Evolutionary conservation across 2,329 filamentous ascomycete species (phyloP).

Genomic region (Colletotrichum filicis): DNA sequence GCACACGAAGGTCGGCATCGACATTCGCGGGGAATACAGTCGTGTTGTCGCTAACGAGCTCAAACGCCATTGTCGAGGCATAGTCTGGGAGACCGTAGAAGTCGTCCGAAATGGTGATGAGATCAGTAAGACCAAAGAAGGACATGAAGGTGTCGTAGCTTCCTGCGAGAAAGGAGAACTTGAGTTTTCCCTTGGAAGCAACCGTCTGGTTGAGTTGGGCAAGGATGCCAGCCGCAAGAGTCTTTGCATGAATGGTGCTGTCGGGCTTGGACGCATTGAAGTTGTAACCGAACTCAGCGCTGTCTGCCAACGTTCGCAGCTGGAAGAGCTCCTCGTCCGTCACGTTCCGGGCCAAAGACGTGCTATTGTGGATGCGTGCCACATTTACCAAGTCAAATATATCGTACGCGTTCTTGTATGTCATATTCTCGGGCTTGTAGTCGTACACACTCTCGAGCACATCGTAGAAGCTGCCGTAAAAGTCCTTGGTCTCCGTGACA

Average conservation of each 20-base stretch:
- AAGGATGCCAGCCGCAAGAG: slow-evolving; percentile 44
- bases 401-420: slow-evolving; percentile 47
- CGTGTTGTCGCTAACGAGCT: slow-evolving; percentile 43
- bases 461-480: slow-evolving; percentile 45
- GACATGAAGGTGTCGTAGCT: slow-evolving; percentile 50
- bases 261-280: slow-evolving; percentile 43
- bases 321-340: slow-evolving; percentile 46
- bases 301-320: slow-evolving; percentile 46
- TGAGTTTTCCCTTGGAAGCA: slow-evolving; percentile 42
- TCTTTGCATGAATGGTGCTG: slow-evolving; percentile 45
- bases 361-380: slow-evolving; percentile 45
- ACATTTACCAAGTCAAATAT: slow-evolving; percentile 50
- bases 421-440: slow-evolving; percentile 44
- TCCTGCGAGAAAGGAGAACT: slow-evolving; percentile 47
- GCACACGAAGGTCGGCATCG: slow-evolving; percentile 43
- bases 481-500: slow-evolving; percentile 42
- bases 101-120: slow-evolving; percentile 41
- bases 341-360: slow-evolving; percentile 44
- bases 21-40: slow-evolving; percentile 41
- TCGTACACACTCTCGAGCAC: slow-evolving; percentile 45
- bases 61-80: slow-evolving; percentile 49
- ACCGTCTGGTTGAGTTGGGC: slow-evolving; percentile 46
- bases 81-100: slow-evolving; percentile 48
- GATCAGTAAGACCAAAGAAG: slow-evolving; percentile 45
- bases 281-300: slow-evolving; percentile 45